phyloP scores from a whole-genome alignment of 1,139 yeast species.

The Yamadazyma siamensis region DNA sequence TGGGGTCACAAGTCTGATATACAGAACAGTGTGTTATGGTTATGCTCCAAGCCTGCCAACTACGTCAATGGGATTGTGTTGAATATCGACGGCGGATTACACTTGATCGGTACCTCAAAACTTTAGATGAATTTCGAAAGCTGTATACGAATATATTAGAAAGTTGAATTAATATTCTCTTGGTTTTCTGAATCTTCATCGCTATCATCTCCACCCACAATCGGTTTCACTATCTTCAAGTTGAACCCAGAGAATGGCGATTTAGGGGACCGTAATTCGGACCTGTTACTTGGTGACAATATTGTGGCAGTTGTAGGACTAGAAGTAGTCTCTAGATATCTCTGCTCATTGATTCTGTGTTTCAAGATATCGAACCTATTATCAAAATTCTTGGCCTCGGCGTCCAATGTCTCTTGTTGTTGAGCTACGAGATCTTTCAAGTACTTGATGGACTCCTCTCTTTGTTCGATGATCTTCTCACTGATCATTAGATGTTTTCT shows the following conservation, averaged over 20 bases:
- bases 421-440: conserved; percentile 51
- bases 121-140: conserved; percentile 4
- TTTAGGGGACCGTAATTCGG: conserved; percentile 1
- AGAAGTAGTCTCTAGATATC: conserved; percentile 2
- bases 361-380: conserved; percentile 31
- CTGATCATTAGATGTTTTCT: conserved; percentile 48
- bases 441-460: conserved; percentile 57
- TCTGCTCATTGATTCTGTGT: conserved; percentile 8
- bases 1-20: conserved; percentile 62
- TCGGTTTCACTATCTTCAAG: conserved; percentile 62
- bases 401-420: conserved; percentile 46
- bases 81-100: conserved; percentile 71
- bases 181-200: conserved; percentile 7
- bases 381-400: conserved; percentile 55
- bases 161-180: conserved; percentile 1
- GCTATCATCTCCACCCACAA: conserved; percentile 49
- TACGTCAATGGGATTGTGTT: conserved; percentile 67
- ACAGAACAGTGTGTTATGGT: conserved; percentile 53
- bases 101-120: conserved; percentile 15
- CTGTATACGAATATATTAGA: not conserved
- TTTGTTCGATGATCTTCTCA: conserved; percentile 55
- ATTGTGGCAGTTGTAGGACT: conserved; percentile 1
- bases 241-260: conserved; percentile 44
- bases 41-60: conserved; percentile 54
- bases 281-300: not conserved